These are phyloP conservation scores for Carex kokanica DNA, from an alignment of 176 grass and related monocot species.

Conservation along the genomic window DNA sequence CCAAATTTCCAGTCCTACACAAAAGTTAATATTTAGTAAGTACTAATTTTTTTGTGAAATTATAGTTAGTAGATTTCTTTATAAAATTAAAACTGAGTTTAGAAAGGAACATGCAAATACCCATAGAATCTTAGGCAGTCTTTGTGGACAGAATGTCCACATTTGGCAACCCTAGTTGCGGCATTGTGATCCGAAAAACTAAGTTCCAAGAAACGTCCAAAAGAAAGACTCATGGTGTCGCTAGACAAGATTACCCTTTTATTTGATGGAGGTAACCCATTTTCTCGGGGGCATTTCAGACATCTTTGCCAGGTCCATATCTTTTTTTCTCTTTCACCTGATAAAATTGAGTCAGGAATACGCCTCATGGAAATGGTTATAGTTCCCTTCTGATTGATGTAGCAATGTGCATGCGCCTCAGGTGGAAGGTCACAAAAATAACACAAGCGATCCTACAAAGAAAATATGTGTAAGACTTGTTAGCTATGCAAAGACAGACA, in stretches of 20 bases:
- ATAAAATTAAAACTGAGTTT: not conserved
- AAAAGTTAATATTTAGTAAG: conserved; percentile 33
- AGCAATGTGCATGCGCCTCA: conserved; percentile 96
- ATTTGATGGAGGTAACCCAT: conserved; percentile 89
- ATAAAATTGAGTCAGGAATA: conserved; percentile 55
- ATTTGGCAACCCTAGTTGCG: conserved; percentile 86
- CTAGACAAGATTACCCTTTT: conserved; percentile 87
- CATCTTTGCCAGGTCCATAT: conserved; percentile 99
- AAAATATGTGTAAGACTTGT: conserved; percentile 35
- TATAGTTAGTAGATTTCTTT: not conserved
- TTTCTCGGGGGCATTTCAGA: conserved; percentile 68
- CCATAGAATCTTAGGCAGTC: conserved; percentile 96
- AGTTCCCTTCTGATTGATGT: conserved; percentile 86
- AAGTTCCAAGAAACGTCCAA: conserved; percentile 98
- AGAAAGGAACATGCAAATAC: conserved; percentile 37
- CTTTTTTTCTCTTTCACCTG: conserved; percentile 77
- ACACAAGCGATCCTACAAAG: conserved; percentile 55
- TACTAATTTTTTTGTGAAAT: conserved; percentile 8
- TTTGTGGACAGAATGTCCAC: conserved; percentile 92
- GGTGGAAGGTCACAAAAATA: conserved; percentile 78
- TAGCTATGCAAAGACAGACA: conserved; percentile 17
- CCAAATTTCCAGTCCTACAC: conserved; percentile 73
- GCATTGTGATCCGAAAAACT: conserved; percentile 96
- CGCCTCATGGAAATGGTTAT: conserved; percentile 96
- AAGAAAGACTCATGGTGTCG: conserved; percentile 95